These are phyloP conservation scores for Penicillium ochrochloron DNA, from an alignment of 495 filamentous ascomycete genomes.

Conservation along the genomic window DNA sequence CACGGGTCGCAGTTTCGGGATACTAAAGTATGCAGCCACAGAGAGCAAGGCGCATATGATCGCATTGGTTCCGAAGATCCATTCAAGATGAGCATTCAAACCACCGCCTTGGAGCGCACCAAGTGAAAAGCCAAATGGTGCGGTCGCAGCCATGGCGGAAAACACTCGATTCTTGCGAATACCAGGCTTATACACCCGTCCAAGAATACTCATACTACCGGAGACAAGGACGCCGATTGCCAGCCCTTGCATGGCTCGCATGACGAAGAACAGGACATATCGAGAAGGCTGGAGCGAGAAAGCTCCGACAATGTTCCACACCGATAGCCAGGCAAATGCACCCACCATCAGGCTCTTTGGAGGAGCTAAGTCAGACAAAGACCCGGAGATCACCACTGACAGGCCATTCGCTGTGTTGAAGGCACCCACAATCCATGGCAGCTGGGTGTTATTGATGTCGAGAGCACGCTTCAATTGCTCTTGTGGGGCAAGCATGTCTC, in stretches of 20 bases:
- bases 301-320: conserved; percentile 47
- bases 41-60: conserved; percentile 29
- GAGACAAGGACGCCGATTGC: conserved; percentile 36
- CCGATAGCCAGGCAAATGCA: conserved; percentile 46
- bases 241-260: conserved; percentile 38
- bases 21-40: conserved; percentile 27
- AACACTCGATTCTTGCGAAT: conserved; percentile 39
- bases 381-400: conserved; percentile 49
- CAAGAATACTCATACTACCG: conserved; percentile 36
- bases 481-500: conserved; percentile 47
- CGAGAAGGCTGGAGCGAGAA: conserved; percentile 42
- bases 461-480: conserved; percentile 39
- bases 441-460: conserved; percentile 40
- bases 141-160: conserved; percentile 34
- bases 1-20: conserved; percentile 29
- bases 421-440: conserved; percentile 49
- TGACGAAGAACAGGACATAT: conserved; percentile 34
- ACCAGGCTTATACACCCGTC: conserved; percentile 36
- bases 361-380: conserved; percentile 46
- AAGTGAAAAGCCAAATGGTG: conserved; percentile 35
- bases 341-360: conserved; percentile 47
- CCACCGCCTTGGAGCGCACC: conserved; percentile 35
- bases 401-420: conserved; percentile 48
- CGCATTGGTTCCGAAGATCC: conserved; percentile 39
- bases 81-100: conserved; percentile 29